Evolutionary conservation across 495 filamentous ascomycete genomes (phyloP), one percentile per base, ranked within the genome.

Genomic region (Tuber microsphaerosporum): DNA sequence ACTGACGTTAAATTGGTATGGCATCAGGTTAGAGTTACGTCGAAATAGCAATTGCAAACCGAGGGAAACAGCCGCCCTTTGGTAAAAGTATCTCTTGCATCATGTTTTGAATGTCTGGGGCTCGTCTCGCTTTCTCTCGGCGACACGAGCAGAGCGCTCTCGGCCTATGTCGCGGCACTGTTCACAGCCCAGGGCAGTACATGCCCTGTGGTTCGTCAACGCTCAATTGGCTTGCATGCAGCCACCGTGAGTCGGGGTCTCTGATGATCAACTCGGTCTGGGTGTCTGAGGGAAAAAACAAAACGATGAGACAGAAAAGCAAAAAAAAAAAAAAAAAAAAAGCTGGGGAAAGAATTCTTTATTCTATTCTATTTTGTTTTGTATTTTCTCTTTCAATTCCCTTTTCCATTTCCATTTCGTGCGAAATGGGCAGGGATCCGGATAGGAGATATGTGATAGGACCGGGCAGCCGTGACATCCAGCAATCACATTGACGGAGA

Each of bases 201-300:
- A 65, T n/a, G 12, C 56, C 56, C 76, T 79, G 56, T 79, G 77
- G 76, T 79, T 79, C 76, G 77, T 75, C 78, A 76, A 79, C 73
- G 76, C 78, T 70, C 76, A 73, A 79, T 79, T 79, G 76, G 78
- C 77, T 79, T 68, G 73, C 77, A 79, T 79, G 77, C 76, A 79
- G 75, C 20, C 7, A 10, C 26, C 31, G 9, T 12, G n/a, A 31
- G 51, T 26, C 10, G 70, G 70, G 70, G 77, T 79, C 69, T 68
- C 45, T 71, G 56, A 41, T 51, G 48, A 72, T 72, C 71, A 75
- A 76, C 68, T 75, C 41, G 43, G 37, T 72, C 69, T 45, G 75
- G 41, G 70, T 74, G 65, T 41, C 61, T 69, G 70, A 31, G 68
- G 74, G 37, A 69, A 74, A 72, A 77, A 79, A 65, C 4, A 65